These are phyloP conservation scores for Scleroderma bovista DNA, from an alignment of 768 basidiomycete species.

Conservation along the genomic window DNA sequence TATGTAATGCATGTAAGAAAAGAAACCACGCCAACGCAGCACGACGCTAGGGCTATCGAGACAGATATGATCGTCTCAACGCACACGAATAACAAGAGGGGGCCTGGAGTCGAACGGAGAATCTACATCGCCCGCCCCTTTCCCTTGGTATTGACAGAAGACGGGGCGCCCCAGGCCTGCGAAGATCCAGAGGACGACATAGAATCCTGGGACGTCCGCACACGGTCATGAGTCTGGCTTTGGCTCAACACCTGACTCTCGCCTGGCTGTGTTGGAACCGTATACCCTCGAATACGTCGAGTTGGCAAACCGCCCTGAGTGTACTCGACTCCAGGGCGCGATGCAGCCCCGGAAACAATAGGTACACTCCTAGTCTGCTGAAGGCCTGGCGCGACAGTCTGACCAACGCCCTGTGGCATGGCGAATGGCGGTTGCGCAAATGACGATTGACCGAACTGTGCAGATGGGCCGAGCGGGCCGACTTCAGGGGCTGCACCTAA, in stretches of 20 bases:
- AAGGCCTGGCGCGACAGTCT: not conserved
- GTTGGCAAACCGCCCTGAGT: constrained; percentile 4
- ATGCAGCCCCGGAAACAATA: not conserved
- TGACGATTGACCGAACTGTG: constrained; percentile 21
- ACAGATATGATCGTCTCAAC: too few species aligned
- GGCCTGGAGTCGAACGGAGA: not conserved
- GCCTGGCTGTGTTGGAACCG: not conserved
- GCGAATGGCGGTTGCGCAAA: constrained; percentile 18
- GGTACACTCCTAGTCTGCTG: not conserved
- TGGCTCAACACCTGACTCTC: too few species aligned
- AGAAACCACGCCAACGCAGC: too few species aligned
- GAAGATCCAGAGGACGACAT: too few species aligned
- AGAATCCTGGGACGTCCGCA: not conserved
- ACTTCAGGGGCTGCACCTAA: constrained; percentile 6
- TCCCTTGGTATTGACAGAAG: constrained; percentile 6
- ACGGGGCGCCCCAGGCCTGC: constrained; percentile 8
- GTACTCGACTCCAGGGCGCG: constrained; percentile 14
- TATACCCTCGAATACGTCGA: constrained; percentile 5
- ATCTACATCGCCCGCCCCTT: constrained; percentile 5
- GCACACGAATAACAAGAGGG: too few species aligned
- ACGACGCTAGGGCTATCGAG: too few species aligned
- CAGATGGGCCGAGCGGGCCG: constrained; percentile 3
- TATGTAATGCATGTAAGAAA: too few species aligned
- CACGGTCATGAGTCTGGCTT: not conserved
- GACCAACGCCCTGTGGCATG: not conserved